Evolutionary conservation across 116 monocot species (phyloP).

Genomic region (Papilionanthe hybrid): DNA sequence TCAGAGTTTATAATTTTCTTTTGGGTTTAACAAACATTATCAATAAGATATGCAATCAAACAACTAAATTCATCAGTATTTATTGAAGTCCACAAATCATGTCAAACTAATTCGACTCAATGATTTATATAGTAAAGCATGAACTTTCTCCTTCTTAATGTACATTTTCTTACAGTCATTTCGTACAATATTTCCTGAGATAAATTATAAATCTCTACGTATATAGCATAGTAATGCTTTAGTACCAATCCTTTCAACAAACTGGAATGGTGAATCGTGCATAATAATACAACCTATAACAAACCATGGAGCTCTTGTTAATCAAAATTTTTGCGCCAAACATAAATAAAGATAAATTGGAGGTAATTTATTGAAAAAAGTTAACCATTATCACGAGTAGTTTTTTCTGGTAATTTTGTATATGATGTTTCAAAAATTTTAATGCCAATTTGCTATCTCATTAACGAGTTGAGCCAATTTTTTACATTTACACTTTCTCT

Average conservation of each 20-base stretch:
- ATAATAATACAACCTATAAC: too few relatives aligned
- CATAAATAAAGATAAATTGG: too few relatives aligned
- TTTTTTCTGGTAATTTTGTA: too few relatives aligned
- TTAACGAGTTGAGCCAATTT: too few relatives aligned
- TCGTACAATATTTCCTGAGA: background rate
- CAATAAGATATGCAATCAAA: constrained; percentile 8
- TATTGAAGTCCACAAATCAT: constrained; percentile 6
- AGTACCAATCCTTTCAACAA: constrained; percentile 7
- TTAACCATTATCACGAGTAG: too few relatives aligned
- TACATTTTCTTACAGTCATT: background rate
- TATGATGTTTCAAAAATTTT: too few relatives aligned
- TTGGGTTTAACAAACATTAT: constrained; percentile 4
- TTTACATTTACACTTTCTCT: too few relatives aligned
- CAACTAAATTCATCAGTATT: constrained; percentile 4
- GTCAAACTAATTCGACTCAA: constrained; percentile 6
- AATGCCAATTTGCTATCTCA: too few relatives aligned
- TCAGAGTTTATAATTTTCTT: constrained; percentile 3
- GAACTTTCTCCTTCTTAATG: constrained; percentile 2
- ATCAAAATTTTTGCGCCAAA: too few relatives aligned
- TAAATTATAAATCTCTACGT: background rate
- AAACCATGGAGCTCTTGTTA: too few relatives aligned
- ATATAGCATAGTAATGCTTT: constrained; percentile 2
- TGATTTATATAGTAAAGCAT: background rate
- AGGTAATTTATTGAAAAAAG: too few relatives aligned
- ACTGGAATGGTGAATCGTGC: constrained; percentile 9